Conservation (phyloP, 1,284 basidiomycete genomes). For the Chiua sp. region DNA sequence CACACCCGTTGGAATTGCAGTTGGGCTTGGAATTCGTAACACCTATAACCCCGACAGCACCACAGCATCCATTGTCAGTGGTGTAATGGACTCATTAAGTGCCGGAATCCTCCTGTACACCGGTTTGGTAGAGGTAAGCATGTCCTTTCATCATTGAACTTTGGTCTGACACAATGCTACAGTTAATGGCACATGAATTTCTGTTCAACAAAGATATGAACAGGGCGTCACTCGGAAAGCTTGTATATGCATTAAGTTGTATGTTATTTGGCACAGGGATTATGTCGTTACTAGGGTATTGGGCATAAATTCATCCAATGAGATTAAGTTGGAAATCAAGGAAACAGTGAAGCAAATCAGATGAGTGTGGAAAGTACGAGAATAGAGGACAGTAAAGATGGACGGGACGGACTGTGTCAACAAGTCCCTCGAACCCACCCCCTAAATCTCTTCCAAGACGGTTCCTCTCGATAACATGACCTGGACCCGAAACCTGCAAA, state of each 20-base stretch:
- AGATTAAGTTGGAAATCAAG: constrained; percentile 11
- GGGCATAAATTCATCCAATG: constrained; percentile 53
- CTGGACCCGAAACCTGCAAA: constrained; percentile 35
- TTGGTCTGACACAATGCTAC: not conserved
- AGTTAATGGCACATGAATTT: constrained; percentile 93
- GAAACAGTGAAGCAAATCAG: constrained; percentile 21
- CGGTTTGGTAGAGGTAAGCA: constrained; percentile 81
- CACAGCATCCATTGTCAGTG: constrained; percentile 81
- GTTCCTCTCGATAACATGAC: constrained; percentile 21
- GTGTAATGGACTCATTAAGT: constrained; percentile 85
- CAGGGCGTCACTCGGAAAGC: constrained; percentile 61
- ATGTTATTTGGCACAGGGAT: constrained; percentile 81
- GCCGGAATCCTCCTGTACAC: constrained; percentile 93
- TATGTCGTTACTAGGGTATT: constrained; percentile 86
- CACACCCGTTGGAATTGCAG: constrained; percentile 85
- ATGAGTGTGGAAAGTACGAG: constrained; percentile 27
- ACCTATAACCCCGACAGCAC: constrained; percentile 83
- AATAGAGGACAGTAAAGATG: constrained; percentile 33
- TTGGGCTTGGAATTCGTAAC: constrained; percentile 81
- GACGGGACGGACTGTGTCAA: constrained; percentile 36
- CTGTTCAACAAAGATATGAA: constrained; percentile 88
- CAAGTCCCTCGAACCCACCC: too few species aligned
- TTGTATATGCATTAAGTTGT: constrained; percentile 73
- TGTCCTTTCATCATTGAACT: not conserved
- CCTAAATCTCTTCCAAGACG: too few species aligned